A percentile compares a stretch with the other conserved stretches of the same genome.
These are phyloP conservation scores for Cryphonectria parasitica DNA, from an alignment of 2,329 filamentous ascomycete species.

Conservation along the genomic window DNA sequence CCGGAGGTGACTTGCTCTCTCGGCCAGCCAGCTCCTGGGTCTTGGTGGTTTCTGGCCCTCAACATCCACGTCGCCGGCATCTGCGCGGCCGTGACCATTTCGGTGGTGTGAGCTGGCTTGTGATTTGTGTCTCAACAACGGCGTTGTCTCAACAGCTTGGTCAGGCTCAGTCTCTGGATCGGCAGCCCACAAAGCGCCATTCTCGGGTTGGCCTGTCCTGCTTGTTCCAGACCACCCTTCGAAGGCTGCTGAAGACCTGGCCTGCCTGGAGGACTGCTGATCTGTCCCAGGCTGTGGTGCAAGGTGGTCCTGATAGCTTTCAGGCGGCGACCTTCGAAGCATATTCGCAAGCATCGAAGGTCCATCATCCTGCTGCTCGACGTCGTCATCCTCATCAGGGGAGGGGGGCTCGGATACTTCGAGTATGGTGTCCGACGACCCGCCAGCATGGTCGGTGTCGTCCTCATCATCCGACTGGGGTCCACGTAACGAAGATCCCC, in stretches of 20 bases:
- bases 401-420: constrained; percentile 65
- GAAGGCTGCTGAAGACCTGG: constrained; percentile 17
- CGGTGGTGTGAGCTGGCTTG: constrained; percentile 36
- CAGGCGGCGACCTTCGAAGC: constrained; percentile 53
- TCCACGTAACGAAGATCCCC: constrained; percentile 14
- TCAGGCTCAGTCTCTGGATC: constrained; percentile 14
- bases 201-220: constrained; percentile 29
- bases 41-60: constrained; percentile 52
- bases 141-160: constrained; percentile 48
- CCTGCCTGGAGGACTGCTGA: constrained; percentile 21
- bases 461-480: constrained; percentile 36
- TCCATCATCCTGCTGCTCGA: constrained; percentile 36
- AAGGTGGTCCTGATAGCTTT: constrained; percentile 34
- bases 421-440: constrained; percentile 56
- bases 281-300: background rate
- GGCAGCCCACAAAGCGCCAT: constrained; percentile 1
- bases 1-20: constrained; percentile 34
- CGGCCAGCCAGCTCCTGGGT: constrained; percentile 41
- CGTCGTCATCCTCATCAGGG: constrained; percentile 44
- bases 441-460: constrained; percentile 33
- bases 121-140: constrained; percentile 46
- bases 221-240: constrained; percentile 31
- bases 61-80: constrained; percentile 44
- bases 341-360: constrained; percentile 55
- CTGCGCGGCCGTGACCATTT: constrained; percentile 31